Evolutionary conservation across 2,329 filamentous ascomycete species (phyloP), one percentile per base, ranked within the genome.

Genomic region (Hymenoscyphus fraxineus): DNA sequence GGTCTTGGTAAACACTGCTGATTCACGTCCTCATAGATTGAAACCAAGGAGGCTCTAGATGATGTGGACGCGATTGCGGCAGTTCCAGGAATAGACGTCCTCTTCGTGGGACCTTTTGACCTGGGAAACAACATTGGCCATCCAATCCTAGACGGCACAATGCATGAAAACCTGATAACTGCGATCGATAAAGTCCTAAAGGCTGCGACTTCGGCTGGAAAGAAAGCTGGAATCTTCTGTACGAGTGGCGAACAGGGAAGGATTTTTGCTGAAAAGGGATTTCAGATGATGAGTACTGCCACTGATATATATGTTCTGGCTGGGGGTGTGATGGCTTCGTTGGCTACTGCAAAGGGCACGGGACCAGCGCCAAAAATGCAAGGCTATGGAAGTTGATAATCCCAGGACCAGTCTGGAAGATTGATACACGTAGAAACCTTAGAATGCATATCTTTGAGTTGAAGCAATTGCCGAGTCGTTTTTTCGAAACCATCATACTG

Each of bases 101-200:
- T 89, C 31, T 89, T 88, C 72, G 80, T 89, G 58, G 87, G 87
- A 0, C 87, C 87, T 1, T 89, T 88, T 72, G 87, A 89, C 70
- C 79, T 89, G 61, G 88, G 84, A 70, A 76, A 87, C 73, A 87
- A 83, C 69, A 85, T 88, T 57, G 85, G 85, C 0, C 76, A 83
- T 61, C 85, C 88, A 0, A 84, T 91, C 47, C 79, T 88, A 27
- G 79, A 88, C 66, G 83, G 83, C 1, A 82, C 82, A 58, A 83
- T 89, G 70, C 76, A 85, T 67, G 81, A 82, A 0, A 82, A 87
- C 65, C 80, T 91, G 65, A 78, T 84, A 39, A 78, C 79, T 40
- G 88, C 88, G 19, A 84, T 91, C 62, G 79, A 80, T 57, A 84
- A 80, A 66, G 80, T 88, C 58, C 78, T 87, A 10, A 78, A 78